Conservation (phyloP, 192 early-diverging fungal genomes). For the Coemansia sp. region DNA sequence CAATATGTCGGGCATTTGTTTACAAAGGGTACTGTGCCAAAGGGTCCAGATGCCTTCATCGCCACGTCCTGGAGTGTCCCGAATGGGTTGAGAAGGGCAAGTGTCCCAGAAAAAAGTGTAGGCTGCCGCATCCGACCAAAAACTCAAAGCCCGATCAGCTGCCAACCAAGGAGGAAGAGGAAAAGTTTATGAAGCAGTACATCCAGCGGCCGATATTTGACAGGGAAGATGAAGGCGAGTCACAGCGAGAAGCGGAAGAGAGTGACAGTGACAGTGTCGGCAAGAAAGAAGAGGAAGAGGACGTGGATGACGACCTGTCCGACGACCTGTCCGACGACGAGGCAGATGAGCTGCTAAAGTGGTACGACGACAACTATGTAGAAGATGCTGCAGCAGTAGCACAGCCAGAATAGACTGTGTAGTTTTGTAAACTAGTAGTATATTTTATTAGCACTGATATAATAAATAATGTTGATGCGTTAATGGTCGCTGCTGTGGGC, state of each 20-base stretch:
- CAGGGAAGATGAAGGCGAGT: background rate
- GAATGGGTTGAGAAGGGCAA: slow-evolving; percentile 64
- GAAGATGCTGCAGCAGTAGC: slow-evolving; percentile 1
- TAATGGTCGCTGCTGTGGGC: slow-evolving; percentile 51
- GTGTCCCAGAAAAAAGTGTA: slow-evolving; percentile 59
- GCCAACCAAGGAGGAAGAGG: slow-evolving; percentile 26
- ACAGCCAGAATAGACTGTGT: background rate
- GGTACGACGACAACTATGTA: slow-evolving; percentile 47
- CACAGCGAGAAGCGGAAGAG: background rate
- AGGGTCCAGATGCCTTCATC: slow-evolving; percentile 56
- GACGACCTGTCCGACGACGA: slow-evolving; percentile 39
- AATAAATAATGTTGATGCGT: background rate
- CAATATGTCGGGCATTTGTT: slow-evolving; percentile 66
- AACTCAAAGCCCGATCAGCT: background rate
- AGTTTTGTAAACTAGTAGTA: background rate
- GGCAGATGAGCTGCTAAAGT: slow-evolving; percentile 49
- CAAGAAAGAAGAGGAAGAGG: slow-evolving; percentile 4
- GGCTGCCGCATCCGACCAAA: slow-evolving; percentile 56
- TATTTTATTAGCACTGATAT: slow-evolving; percentile 6
- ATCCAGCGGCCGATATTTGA: slow-evolving; percentile 38
- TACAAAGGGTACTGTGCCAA: slow-evolving; percentile 63
- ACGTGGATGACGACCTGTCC: slow-evolving; percentile 12
- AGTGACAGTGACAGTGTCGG: background rate
- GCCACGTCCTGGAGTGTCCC: slow-evolving; percentile 71
- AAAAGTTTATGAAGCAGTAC: slow-evolving; percentile 17